These are phyloP conservation scores for Leptographium lundbergii DNA, from an alignment of 2,329 filamentous ascomycete species.

Conservation along the genomic window DNA sequence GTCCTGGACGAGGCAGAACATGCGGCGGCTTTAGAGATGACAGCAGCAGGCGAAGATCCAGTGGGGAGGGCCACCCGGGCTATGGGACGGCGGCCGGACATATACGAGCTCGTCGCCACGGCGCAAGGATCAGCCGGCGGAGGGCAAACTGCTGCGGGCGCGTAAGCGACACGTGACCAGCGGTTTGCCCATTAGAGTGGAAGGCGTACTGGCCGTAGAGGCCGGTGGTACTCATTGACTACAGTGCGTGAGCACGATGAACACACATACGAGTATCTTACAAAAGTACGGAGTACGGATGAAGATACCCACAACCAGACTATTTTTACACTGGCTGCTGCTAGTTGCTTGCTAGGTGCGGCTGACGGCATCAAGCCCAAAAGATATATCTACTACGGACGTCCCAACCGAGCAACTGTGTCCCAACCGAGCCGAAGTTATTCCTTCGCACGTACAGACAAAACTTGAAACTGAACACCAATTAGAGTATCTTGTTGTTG, in stretches of 20 bases:
- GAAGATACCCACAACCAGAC: not conserved
- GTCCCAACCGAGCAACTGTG: too few relatives aligned
- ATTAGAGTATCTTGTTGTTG: too few relatives aligned
- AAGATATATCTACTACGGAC: too few relatives aligned
- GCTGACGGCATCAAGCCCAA: not conserved
- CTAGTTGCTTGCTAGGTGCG: not conserved
- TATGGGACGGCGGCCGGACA: constrained; percentile 29
- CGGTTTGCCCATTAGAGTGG: too few relatives aligned
- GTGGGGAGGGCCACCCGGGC: constrained; percentile 29
- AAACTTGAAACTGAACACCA: too few relatives aligned
- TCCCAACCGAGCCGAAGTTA: too few relatives aligned
- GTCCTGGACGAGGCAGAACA: constrained; percentile 5
- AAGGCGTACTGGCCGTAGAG: too few relatives aligned
- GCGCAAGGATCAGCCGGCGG: constrained; percentile 1
- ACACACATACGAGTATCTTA: not conserved
- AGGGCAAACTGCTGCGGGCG: not conserved
- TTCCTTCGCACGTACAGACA: too few relatives aligned
- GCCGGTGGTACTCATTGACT: not conserved
- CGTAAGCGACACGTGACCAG: not conserved
- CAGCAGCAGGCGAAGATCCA: constrained; percentile 1
- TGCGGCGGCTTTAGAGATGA: not conserved
- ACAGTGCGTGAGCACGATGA: not conserved
- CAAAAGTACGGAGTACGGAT: not conserved
- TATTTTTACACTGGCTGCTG: not conserved
- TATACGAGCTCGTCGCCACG: constrained; percentile 25